phyloP scores from a whole-genome alignment of 306 rosid species.

The Lablab purpureus region DNA sequence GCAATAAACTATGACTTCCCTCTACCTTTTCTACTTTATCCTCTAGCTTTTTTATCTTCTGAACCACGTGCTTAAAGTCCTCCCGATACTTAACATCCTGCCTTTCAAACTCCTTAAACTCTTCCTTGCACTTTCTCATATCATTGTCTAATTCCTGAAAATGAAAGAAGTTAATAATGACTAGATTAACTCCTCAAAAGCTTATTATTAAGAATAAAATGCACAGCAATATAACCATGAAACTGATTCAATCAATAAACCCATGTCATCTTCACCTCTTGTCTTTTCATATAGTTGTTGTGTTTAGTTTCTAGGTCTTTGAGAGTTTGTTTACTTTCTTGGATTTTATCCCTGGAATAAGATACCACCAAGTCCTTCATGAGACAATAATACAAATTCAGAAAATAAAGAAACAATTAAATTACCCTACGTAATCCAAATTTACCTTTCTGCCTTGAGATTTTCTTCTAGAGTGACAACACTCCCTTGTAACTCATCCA shows the following conservation, averaged over 20 bases:
- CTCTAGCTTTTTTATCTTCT: conserved; percentile 85
- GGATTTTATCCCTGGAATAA: conserved; percentile 75
- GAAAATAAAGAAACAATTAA: background rate
- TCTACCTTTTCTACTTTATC: conserved; percentile 88
- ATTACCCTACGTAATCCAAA: conserved; percentile 10
- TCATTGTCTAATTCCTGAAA: conserved; percentile 82
- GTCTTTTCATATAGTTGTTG: conserved; percentile 63
- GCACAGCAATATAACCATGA: conserved; percentile 22
- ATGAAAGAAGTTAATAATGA: conserved; percentile 14
- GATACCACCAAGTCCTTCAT: conserved; percentile 40
- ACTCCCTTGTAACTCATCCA: conserved; percentile 60
- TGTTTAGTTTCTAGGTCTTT: conserved; percentile 86
- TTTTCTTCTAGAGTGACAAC: conserved; percentile 72
- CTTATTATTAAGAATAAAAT: conserved; percentile 24
- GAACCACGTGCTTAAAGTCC: conserved; percentile 84
- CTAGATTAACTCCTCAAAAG: conserved; percentile 18
- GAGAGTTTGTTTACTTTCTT: conserved; percentile 67
- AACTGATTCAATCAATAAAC: conserved; percentile 35
- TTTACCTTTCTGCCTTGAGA: conserved; percentile 78
- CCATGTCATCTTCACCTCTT: conserved; percentile 73
- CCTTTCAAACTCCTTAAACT: conserved; percentile 94
- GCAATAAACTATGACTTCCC: conserved; percentile 28
- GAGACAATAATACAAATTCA: conserved; percentile 21
- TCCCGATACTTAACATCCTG: conserved; percentile 91
- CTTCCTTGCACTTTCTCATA: conserved; percentile 85